Evolutionary conservation across 2,329 filamentous ascomycete genomes (phyloP).

Genomic region (Microdochium nivale): DNA sequence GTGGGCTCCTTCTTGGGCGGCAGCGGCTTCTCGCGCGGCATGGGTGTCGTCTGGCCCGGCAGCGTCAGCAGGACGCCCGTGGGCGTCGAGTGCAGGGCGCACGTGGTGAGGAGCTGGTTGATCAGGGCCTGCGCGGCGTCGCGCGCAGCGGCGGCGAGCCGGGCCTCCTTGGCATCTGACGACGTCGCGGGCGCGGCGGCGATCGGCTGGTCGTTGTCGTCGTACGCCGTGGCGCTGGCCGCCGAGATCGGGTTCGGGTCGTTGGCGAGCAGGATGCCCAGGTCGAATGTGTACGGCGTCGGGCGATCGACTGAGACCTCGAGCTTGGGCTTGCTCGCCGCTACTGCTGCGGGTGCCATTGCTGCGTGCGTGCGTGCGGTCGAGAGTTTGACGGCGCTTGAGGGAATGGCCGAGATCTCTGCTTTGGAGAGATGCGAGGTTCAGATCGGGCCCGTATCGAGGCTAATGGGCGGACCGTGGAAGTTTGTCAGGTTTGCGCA

Average conservation of each 20-base stretch:
- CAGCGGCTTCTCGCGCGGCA: slow-evolving; percentile 89
- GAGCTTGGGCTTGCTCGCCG: slow-evolving; percentile 35
- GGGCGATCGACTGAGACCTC: slow-evolving; percentile 67
- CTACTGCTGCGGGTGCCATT: slow-evolving; percentile 7
- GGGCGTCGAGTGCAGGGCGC: slow-evolving; percentile 62
- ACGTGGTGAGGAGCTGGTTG: slow-evolving; percentile 88
- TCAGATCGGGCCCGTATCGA: too few relatives aligned
- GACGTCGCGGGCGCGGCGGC: slow-evolving; percentile 41
- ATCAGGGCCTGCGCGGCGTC: slow-evolving; percentile 87
- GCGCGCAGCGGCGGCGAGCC: slow-evolving; percentile 66
- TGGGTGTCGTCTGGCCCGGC: slow-evolving; percentile 56
- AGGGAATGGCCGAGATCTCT: background rate
- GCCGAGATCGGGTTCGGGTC: slow-evolving; percentile 65
- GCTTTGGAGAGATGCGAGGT: too few relatives aligned
- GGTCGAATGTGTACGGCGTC: slow-evolving; percentile 86
- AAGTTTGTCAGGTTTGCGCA: background rate
- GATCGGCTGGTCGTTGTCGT: slow-evolving; percentile 9
- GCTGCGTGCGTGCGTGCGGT: background rate
- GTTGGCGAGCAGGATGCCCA: slow-evolving; percentile 78
- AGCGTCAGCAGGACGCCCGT: slow-evolving; percentile 72
- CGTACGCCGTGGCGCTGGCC: background rate
- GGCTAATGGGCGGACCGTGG: background rate
- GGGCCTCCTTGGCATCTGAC: slow-evolving; percentile 44
- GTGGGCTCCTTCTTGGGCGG: slow-evolving; percentile 75
- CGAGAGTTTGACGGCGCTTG: background rate